phyloP scores from a whole-genome alignment of 2,329 filamentous ascomycete species.

The Botryotinia globosa region DNA sequence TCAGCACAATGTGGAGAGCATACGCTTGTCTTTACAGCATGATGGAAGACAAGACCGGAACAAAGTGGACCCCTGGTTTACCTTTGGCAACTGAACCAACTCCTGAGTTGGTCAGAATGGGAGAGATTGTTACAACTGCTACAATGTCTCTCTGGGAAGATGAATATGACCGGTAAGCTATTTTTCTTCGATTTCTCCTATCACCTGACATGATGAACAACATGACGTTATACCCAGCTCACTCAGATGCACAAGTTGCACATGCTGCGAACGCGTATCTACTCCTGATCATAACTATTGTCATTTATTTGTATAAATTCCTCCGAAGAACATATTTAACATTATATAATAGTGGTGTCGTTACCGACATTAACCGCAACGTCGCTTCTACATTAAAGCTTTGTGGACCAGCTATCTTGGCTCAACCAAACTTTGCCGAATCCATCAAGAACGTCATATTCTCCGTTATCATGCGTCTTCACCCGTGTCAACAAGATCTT shows the following conservation, averaged over 20 bases:
- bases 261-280: constrained; percentile 84
- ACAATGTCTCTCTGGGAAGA: constrained; percentile 85
- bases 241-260: constrained; percentile 89
- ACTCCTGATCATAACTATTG: constrained; percentile 36
- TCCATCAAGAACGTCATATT: constrained; percentile 73
- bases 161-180: constrained; percentile 87
- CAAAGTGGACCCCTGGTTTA: constrained; percentile 87
- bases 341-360: constrained; percentile 42
- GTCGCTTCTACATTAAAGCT: constrained; percentile 86
- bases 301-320: constrained; percentile 15
- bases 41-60: constrained; percentile 72
- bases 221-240: constrained; percentile 97
- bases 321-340: constrained; percentile 24
- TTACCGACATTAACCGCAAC: constrained; percentile 94
- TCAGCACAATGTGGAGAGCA: constrained; percentile 88
- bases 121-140: constrained; percentile 77
- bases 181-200: constrained; percentile 23
- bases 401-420: constrained; percentile 82
- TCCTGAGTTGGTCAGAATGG: constrained; percentile 77
- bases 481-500: constrained; percentile 89
- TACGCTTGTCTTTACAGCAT: constrained; percentile 89
- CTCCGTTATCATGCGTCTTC: constrained; percentile 81
- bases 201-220: constrained; percentile 71
- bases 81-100: constrained; percentile 79
- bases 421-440: constrained; percentile 68